Percentiles rank a stretch among this genome's conserved stretches.
Evolutionary conservation across 106 monocot species (phyloP).

Genomic region (Dioscorea zingiberensis): DNA sequence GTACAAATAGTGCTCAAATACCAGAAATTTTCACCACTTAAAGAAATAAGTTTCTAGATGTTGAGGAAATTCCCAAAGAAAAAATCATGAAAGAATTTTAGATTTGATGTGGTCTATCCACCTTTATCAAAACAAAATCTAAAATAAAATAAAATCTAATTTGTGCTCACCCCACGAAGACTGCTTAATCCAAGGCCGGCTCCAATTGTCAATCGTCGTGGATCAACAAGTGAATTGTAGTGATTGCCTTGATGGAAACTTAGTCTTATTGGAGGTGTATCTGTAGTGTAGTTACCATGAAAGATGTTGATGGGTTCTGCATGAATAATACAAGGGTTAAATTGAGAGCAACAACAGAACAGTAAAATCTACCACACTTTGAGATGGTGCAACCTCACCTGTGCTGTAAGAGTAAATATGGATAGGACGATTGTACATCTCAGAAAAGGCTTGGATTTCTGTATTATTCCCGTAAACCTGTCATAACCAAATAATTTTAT

Average conservation of each 20-base stretch:
- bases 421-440: slow-evolving; percentile 99
- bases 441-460: slow-evolving; percentile 93
- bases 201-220: slow-evolving; percentile 65
- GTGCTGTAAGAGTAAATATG: slow-evolving; percentile 97
- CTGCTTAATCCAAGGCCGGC: slow-evolving; percentile 92
- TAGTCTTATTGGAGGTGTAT: slow-evolving; percentile 88
- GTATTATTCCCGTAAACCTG: slow-evolving; percentile 98
- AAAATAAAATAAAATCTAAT: not conserved
- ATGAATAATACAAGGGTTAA: not conserved
- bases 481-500: not conserved
- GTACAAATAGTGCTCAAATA: too few species aligned
- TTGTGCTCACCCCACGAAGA: slow-evolving; percentile 66
- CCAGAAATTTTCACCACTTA: too few species aligned
- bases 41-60: too few species aligned
- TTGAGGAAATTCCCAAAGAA: too few species aligned
- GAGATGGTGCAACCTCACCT: slow-evolving; percentile 25
- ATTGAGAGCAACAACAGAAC: too few species aligned
- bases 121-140: too few species aligned
- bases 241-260: slow-evolving; percentile 97
- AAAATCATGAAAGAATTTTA: too few species aligned
- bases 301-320: slow-evolving; percentile 99
- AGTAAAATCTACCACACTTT: too few species aligned
- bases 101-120: too few species aligned
- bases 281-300: slow-evolving; percentile 88
- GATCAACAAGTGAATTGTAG: slow-evolving; percentile 97